phyloP scores from a whole-genome alignment of 2,329 filamentous ascomycete species.

The Microdochium nivale region DNA sequence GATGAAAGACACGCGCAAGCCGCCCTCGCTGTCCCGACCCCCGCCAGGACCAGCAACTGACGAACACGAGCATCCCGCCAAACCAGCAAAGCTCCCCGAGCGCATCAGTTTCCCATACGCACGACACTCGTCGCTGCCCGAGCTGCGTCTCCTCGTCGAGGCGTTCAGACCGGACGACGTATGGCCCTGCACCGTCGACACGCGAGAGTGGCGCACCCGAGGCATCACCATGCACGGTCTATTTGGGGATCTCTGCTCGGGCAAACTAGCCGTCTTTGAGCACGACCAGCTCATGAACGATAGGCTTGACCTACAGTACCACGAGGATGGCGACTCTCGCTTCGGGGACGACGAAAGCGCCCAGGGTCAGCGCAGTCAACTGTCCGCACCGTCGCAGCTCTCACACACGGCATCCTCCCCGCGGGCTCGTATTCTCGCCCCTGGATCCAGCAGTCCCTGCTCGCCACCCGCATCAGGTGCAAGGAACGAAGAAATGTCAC shows the following conservation, averaged over 20 bases:
- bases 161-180: slow-evolving; percentile 67
- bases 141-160: slow-evolving; percentile 63
- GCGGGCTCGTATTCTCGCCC: background rate
- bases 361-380: background rate
- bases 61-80: background rate
- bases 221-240: slow-evolving; percentile 55
- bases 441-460: background rate
- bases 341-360: background rate
- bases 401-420: background rate
- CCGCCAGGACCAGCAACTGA: background rate
- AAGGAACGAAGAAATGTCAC: background rate
- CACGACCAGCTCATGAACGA: slow-evolving; percentile 56
- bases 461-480: background rate
- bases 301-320: background rate
- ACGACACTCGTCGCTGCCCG: slow-evolving; percentile 77
- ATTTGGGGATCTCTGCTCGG: slow-evolving; percentile 63
- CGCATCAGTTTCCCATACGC: slow-evolving; percentile 70
- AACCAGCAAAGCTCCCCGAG: background rate
- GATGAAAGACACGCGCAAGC: background rate
- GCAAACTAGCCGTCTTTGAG: slow-evolving; percentile 36
- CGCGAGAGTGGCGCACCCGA: slow-evolving; percentile 51
- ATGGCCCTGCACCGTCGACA: slow-evolving; percentile 71
- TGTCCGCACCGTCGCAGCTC: background rate
- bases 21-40: background rate
- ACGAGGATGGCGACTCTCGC: slow-evolving; percentile 5